Evolutionary conservation across 2,329 filamentous ascomycete species (phyloP).

Genomic region (Aspergillus sp.): DNA sequence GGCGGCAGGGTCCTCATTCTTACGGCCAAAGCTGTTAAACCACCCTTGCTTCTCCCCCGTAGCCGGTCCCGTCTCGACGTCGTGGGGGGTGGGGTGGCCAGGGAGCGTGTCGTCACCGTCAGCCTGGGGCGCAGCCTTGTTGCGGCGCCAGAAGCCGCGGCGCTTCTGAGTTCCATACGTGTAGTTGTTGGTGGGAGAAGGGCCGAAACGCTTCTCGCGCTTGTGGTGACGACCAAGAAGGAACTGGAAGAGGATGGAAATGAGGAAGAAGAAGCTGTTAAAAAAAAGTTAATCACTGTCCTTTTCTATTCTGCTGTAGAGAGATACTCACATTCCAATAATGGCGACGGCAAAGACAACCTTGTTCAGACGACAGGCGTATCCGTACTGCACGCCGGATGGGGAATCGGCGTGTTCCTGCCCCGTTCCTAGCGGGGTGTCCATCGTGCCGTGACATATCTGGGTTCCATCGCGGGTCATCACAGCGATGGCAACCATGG

Average conservation of each 20-base stretch:
- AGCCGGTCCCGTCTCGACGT: constrained; percentile 34
- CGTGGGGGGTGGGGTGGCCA: constrained; percentile 38
- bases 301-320: not conserved
- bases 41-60: constrained; percentile 10
- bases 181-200: constrained; percentile 66
- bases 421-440: constrained; percentile 69
- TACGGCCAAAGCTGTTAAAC: constrained; percentile 5
- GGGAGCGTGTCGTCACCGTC: constrained; percentile 37
- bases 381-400: constrained; percentile 51
- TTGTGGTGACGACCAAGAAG: constrained; percentile 69
- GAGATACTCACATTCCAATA: constrained; percentile 64
- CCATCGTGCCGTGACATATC: constrained; percentile 64
- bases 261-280: constrained; percentile 68
- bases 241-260: constrained; percentile 69
- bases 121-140: constrained; percentile 44
- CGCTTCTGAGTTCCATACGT: constrained; percentile 54
- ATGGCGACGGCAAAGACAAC: constrained; percentile 77
- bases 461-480: constrained; percentile 69
- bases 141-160: constrained; percentile 42
- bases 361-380: constrained; percentile 73
- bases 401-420: constrained; percentile 50
- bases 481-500: constrained; percentile 78
- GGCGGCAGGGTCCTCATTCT: not conserved
- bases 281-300: not conserved
- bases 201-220: constrained; percentile 71